Evolutionary conservation across 2,329 filamentous ascomycete species (phyloP).

Genomic region (Hymenoscyphus linearis): DNA sequence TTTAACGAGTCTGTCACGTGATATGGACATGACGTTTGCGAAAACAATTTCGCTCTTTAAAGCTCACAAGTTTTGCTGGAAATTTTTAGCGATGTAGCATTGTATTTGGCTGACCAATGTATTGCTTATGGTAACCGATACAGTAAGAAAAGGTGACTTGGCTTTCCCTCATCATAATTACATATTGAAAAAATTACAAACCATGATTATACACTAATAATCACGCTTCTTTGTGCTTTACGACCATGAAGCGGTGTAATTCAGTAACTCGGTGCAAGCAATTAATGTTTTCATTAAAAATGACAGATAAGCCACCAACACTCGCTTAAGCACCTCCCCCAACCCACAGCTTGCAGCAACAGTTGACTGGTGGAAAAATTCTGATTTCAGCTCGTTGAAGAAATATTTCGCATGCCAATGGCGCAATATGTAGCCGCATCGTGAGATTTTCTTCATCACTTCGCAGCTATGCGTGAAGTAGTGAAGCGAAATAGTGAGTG

Average conservation of each 20-base stretch:
- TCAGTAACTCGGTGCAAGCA: background rate
- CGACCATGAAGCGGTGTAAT: background rate
- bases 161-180: background rate
- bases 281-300: background rate
- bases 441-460: background rate
- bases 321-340: background rate
- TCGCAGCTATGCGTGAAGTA: background rate
- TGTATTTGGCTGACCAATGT: background rate
- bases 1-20: too few relatives aligned
- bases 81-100: background rate
- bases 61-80: background rate
- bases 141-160: background rate
- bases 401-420: background rate
- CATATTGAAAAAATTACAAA: background rate
- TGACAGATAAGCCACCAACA: background rate
- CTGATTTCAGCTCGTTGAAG: background rate
- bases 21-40: too few relatives aligned
- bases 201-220: background rate
- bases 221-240: background rate
- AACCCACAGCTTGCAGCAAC: background rate
- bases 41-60: background rate
- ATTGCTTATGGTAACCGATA: background rate
- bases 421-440: background rate
- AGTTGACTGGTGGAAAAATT: background rate
- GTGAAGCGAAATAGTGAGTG: background rate